Conservation (phyloP, 2,329 filamentous ascomycete species). For the Elsinoe fawcettii region DNA sequence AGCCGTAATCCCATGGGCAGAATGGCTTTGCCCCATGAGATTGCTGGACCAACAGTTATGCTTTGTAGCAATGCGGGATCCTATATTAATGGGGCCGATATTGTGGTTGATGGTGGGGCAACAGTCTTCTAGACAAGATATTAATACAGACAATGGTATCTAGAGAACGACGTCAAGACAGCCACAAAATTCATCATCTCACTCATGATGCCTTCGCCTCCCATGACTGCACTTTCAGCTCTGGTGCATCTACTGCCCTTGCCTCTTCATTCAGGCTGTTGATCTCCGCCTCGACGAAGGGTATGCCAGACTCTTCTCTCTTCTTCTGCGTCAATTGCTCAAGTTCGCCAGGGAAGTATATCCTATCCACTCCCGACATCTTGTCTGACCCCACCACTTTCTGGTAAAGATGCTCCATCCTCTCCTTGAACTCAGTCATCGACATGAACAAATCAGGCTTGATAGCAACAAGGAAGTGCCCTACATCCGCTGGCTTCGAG, state of each 20-base stretch:
- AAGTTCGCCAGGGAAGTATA: conserved; percentile 53
- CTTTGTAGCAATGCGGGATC: conserved; percentile 29
- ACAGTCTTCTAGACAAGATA: conserved; percentile 10
- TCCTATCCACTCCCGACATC: conserved; percentile 46
- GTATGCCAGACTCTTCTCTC: conserved; percentile 40
- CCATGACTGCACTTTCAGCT: conserved; percentile 15
- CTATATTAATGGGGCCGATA: conserved; percentile 33
- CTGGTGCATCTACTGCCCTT: conserved; percentile 32
- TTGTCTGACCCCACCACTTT: conserved; percentile 47
- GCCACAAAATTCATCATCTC: no score
- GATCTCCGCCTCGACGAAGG: conserved; percentile 42
- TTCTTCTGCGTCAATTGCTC: conserved; percentile 43
- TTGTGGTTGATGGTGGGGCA: conserved; percentile 30
- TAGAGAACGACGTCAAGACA: neutral
- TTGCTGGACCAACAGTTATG: conserved; percentile 33
- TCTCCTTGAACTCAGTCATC: conserved; percentile 27
- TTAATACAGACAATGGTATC: neutral
- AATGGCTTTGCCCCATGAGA: conserved; percentile 32
- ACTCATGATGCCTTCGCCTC: neutral
- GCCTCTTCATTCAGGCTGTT: conserved; percentile 45
- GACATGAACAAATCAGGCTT: conserved; percentile 32
- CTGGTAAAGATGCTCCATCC: conserved; percentile 52
- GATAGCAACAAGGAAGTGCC: conserved; percentile 31
- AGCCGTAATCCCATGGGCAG: conserved; percentile 24
- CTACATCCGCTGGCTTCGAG: conserved; percentile 46